phyloP scores from a whole-genome alignment of 2,329 filamentous ascomycete genomes.

The Xylariaceae sp. region DNA sequence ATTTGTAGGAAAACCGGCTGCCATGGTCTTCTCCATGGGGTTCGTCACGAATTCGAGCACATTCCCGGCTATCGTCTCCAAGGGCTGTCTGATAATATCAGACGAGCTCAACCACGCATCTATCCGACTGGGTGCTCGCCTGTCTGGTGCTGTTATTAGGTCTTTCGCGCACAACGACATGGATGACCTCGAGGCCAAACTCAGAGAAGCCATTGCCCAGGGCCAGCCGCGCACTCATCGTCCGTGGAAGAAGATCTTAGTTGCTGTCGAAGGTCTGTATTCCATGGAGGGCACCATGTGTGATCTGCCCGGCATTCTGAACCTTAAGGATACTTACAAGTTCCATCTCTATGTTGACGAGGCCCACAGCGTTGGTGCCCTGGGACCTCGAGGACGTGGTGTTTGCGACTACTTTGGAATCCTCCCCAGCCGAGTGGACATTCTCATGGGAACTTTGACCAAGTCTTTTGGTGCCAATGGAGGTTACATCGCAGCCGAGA shows the following conservation, averaged over 20 bases:
- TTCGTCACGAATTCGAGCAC: slow-evolving; percentile 93
- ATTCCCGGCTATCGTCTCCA: slow-evolving; percentile 87
- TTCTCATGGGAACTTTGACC: slow-evolving; percentile 96
- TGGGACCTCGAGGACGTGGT: slow-evolving; percentile 82
- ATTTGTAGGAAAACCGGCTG: slow-evolving; percentile 90
- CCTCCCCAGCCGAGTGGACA: slow-evolving; percentile 81
- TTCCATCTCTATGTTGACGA: slow-evolving; percentile 95
- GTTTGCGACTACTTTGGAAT: slow-evolving; percentile 97
- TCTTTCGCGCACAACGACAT: slow-evolving; percentile 99
- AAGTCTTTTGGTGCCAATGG: slow-evolving; percentile 99
- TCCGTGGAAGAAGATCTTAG: slow-evolving; percentile 98
- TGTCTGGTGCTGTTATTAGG: slow-evolving; percentile 90
- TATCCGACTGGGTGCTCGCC: slow-evolving; percentile 88
- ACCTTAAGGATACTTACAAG: slow-evolving; percentile 92
- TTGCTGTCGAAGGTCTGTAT: slow-evolving; percentile 94
- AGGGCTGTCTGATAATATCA: slow-evolving; percentile 90
- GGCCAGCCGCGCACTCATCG: slow-evolving; percentile 97
- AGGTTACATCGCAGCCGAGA: slow-evolving; percentile 88
- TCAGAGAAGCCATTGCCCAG: slow-evolving; percentile 91
- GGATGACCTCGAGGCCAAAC: slow-evolving; percentile 74
- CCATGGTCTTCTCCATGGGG: slow-evolving; percentile 99
- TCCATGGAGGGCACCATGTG: slow-evolving; percentile 99
- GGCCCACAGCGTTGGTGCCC: slow-evolving; percentile 90
- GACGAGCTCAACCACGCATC: slow-evolving; percentile 98
- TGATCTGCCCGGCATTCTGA: slow-evolving; percentile 85